A percentile compares a stretch with the other conserved stretches of the same genome.
phyloP scores from a whole-genome alignment of 140 eudicot genomes.

The Cichorium intybus region DNA sequence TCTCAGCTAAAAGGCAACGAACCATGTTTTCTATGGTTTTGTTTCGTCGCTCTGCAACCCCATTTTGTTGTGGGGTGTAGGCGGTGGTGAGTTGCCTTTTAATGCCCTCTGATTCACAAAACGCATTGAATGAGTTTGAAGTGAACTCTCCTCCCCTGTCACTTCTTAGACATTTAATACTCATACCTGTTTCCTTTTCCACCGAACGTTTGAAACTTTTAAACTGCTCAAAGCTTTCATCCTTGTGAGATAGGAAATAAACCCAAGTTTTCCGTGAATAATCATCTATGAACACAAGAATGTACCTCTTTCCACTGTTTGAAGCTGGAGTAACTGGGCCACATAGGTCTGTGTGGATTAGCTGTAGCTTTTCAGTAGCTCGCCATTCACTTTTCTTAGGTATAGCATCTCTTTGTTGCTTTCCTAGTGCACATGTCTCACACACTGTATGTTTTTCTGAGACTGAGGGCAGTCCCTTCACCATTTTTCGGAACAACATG shows the following conservation, averaged over 20 bases:
- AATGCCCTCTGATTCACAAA: too few species aligned
- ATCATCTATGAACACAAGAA: neutral
- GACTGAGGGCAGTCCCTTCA: neutral
- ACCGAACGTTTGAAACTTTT: neutral
- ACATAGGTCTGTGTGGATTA: neutral
- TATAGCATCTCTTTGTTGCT: neutral
- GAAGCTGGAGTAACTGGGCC: conserved; percentile 2
- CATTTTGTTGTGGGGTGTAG: too few species aligned
- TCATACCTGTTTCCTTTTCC: neutral
- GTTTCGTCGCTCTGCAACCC: too few species aligned
- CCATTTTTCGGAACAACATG: neutral
- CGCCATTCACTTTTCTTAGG: conserved; percentile 1
- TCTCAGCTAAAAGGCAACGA: too few species aligned
- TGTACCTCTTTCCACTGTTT: neutral
- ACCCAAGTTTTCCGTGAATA: neutral
- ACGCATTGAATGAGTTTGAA: neutral
- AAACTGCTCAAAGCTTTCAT: neutral
- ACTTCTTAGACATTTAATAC: neutral
- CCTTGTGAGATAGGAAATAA: neutral
- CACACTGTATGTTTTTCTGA: neutral
- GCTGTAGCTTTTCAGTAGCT: neutral
- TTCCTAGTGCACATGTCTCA: neutral
- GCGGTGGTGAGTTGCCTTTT: too few species aligned
- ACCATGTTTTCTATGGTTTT: too few species aligned
- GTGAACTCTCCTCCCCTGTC: too few species aligned